Evolutionary conservation across 1,284 basidiomycete species (phyloP), one percentile per base, ranked within the genome.

Genomic region (Trichosporon inkin): DNA sequence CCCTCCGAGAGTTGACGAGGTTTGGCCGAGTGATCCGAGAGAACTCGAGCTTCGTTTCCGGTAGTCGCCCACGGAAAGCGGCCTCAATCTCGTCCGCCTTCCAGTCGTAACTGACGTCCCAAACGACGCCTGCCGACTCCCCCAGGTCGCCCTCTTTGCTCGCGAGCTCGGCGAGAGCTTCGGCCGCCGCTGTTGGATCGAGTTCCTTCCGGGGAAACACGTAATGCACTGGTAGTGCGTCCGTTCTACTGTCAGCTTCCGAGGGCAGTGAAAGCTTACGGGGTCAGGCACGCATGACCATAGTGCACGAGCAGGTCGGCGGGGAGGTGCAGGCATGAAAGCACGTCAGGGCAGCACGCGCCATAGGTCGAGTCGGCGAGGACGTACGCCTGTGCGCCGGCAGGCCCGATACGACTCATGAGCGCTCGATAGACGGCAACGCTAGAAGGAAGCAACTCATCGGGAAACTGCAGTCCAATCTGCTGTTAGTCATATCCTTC

Each of bases 341-440:
- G 88, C 70, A 98, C 90, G 73, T 99, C 96, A 4, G 96, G 92
- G 73, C 95, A 99, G 73, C 95, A 99, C 70, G 89, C 93, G 74
- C 94, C 95, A 76, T 98, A 98, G 28, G 93, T 96, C 24, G 94
- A 98, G 78, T 98, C 95, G 13, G 94, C 94, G 17, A 97, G 83
- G 6, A 98, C 88, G 73, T 94, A 98, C 24, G 92, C 81, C 67
- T 94, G 78, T 20, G 72, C 75, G 8, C 67, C 74, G 8, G 63
- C 64, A 34, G 49, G 44, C 7, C 47, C 86, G 60, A 90, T 78
- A 56, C 74, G 74, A 4, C 71, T 72, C 71, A 87, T 88, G 32
- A 99, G 81, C 2, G 80, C 78, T 44, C 84, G 83, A 71, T 87
- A 96, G n/a, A 98, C 86, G 0, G 88, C 87, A 1, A 97, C 92